Evolutionary conservation across 2,329 filamentous ascomycete species (phyloP).

Genomic region (Paecilomyces dactylethromorphus): DNA sequence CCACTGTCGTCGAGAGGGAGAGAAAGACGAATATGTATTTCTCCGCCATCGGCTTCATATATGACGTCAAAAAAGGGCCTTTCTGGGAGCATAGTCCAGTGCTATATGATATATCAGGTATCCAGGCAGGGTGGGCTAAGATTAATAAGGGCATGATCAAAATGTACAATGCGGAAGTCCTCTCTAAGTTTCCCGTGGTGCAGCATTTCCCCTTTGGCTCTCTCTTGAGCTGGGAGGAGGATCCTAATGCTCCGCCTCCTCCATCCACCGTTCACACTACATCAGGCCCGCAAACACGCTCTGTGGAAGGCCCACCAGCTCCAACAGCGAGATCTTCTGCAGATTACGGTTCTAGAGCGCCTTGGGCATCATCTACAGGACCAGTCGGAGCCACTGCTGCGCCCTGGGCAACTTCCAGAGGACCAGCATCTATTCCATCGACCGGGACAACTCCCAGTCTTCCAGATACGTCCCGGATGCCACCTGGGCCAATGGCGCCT

Average conservation of each 20-base stretch:
- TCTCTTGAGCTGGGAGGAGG: conserved; percentile 68
- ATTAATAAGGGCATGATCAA: conserved; percentile 99
- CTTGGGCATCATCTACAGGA: conserved; percentile 22
- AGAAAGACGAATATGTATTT: conserved; percentile 79
- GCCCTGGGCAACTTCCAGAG: conserved; percentile 20
- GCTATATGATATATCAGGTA: conserved; percentile 87
- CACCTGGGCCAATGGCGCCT: background rate
- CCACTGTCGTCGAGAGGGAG: conserved; percentile 58
- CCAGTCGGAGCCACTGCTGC: conserved; percentile 20
- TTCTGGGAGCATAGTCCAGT: conserved; percentile 98
- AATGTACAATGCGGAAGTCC: conserved; percentile 96
- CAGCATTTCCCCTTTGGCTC: conserved; percentile 87
- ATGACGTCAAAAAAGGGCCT: conserved; percentile 90
- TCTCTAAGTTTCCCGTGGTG: conserved; percentile 96
- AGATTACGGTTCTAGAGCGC: conserved; percentile 24
- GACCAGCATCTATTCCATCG: conserved; percentile 5
- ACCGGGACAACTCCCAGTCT: background rate
- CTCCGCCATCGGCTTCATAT: conserved; percentile 90
- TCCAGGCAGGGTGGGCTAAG: conserved; percentile 92
- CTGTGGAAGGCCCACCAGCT: conserved; percentile 13
- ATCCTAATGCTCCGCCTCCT: conserved; percentile 52
- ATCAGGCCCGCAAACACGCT: conserved; percentile 17
- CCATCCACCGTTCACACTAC: conserved; percentile 50
- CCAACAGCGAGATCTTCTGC: conserved; percentile 7
- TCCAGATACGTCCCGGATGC: background rate